phyloP scores from a whole-genome alignment of 1,139 yeast genomes.

The Yamadazyma epiphylla region DNA sequence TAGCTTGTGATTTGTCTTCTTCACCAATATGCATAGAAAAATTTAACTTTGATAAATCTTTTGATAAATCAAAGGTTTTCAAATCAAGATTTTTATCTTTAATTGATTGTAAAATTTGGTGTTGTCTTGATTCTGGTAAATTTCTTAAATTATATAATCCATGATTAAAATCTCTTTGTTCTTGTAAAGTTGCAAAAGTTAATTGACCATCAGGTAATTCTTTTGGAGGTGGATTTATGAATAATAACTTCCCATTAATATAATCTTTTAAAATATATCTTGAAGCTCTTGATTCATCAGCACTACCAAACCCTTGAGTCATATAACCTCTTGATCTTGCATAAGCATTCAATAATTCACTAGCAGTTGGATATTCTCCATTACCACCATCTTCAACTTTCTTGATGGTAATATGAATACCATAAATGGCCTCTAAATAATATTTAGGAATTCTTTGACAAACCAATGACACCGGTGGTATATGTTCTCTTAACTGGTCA shows the following conservation, averaged over 20 bases:
- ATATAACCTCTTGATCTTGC: slow-evolving; percentile 96
- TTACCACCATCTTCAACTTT: slow-evolving; percentile 84
- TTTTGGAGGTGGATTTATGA: slow-evolving; percentile 82
- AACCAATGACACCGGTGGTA: slow-evolving; percentile 87
- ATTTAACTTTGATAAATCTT: slow-evolving; percentile 67
- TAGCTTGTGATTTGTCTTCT: slow-evolving; percentile 26
- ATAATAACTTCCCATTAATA: slow-evolving; percentile 85
- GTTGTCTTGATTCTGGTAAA: slow-evolving; percentile 68
- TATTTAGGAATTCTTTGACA: slow-evolving; percentile 86
- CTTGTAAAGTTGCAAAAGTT: slow-evolving; percentile 40
- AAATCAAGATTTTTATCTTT: slow-evolving; percentile 47
- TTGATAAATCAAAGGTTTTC: slow-evolving; percentile 59
- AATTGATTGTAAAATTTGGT: slow-evolving; percentile 65
- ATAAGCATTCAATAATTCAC: slow-evolving; percentile 85
- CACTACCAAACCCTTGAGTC: slow-evolving; percentile 96
- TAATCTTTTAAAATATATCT: slow-evolving; percentile 91
- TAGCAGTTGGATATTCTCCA: slow-evolving; percentile 78
- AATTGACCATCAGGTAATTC: slow-evolving; percentile 35
- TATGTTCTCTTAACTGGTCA: slow-evolving; percentile 90
- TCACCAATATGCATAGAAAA: slow-evolving; percentile 72
- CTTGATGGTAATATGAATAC: slow-evolving; percentile 79
- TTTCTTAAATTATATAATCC: slow-evolving; percentile 64
- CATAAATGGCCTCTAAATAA: slow-evolving; percentile 87
- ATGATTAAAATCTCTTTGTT: slow-evolving; percentile 60
- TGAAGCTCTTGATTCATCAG: slow-evolving; percentile 95